Evolutionary conservation across 2,329 filamentous ascomycete genomes (phyloP), one percentile per base, ranked within the genome.

Genomic region (Eurotiales sp.): DNA sequence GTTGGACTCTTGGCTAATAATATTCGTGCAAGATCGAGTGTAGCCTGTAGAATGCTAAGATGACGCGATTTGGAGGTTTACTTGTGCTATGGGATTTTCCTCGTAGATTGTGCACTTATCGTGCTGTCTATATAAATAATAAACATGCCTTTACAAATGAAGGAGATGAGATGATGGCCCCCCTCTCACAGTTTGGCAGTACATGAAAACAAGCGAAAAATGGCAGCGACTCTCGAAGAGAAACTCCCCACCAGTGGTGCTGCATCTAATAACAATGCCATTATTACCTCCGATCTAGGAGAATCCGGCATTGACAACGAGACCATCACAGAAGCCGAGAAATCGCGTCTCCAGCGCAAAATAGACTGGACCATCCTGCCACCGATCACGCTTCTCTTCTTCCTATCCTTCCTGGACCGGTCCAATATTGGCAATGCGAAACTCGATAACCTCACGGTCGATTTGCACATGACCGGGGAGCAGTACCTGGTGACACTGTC

Each of bases 401-500:
- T 76, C 2, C 56, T 76, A 15, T 70, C 67, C 1, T 75, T 74
- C 43, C 57, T 75, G 29, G 72, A 75, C 56, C 63, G 72, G 22
- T 70, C 67, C 54, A 76, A 73, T 62, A 61, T 22, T 64, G 85
- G 84, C 83, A 88, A 88, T 64, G 85, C 84, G 1, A 79, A 77
- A 55, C 72, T 88, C 17, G 84, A 84, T 2, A 84, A 84, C 0
- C 70, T 88, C 14, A 81, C 85, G 51, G 73, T 71, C 30, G 85
- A 87, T 47, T 75, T 90, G 1, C 62, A 70, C 0, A 68, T 89
- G 52, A 67, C 63, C 8, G 78, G 78, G 23, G 82, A 86, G 62
- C 84, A 88, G 62, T 90, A 88, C 72, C 89, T 89, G 61, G 69
- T 70, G 23, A 73, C 88, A 1, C 75, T 90, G 3, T 84, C 84